Evolutionary conservation across 2,329 filamentous ascomycete genomes (phyloP), one percentile per base, ranked within the genome.

Genomic region (Colletotrichum graminicola): DNA sequence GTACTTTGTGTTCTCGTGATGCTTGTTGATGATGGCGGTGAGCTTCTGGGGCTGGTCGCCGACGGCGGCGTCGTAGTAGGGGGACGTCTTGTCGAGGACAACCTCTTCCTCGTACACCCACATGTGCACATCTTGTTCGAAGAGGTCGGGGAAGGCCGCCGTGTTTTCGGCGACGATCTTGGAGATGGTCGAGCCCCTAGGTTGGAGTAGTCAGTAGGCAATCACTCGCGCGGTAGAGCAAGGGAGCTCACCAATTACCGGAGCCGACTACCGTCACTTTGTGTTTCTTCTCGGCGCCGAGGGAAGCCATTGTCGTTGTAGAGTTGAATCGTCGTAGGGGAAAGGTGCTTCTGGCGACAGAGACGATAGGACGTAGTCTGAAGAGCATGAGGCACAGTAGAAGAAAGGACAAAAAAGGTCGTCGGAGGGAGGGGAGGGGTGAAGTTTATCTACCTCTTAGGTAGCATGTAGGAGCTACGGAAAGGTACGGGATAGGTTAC

Each of bases 1-100:
- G 84, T 99, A 99, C 84, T 98, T 99, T 84, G 97, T 88, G 82
- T 99, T 99, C 85, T 99, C 96, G 84, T 98, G 95, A 78, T 93
- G 84, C 55, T 87, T 89, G 86, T 99, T 99, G 89, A 99, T 97
- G 76, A 99, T 83, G 62, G 90, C 82, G 10, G 96, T 97, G 81
- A 99, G 91, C 84, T 97, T 97, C 81, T 96, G 93, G 3, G 92
- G 89, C 74, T 90, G 86, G 74, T 89, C 87, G 78, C 88, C 88
- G 47, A 88, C 86, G 70, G 87, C 83, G 26, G 88, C 78, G 76
- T 93, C 87, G 86, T 94, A 94, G 83, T 94, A 88, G 75, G 89
- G 90, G 60, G 93, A 95, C 74, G 88, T 87, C 77, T 91, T 87
- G 16, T 93, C 84, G 52, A 97, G 86, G 66, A 89, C 88, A 74